Percentiles rank a stretch among this genome's conserved stretches.
Evolutionary conservation across 2,329 filamentous ascomycete genomes (phyloP).

Genomic region (Chrysoporthe cubensis): DNA sequence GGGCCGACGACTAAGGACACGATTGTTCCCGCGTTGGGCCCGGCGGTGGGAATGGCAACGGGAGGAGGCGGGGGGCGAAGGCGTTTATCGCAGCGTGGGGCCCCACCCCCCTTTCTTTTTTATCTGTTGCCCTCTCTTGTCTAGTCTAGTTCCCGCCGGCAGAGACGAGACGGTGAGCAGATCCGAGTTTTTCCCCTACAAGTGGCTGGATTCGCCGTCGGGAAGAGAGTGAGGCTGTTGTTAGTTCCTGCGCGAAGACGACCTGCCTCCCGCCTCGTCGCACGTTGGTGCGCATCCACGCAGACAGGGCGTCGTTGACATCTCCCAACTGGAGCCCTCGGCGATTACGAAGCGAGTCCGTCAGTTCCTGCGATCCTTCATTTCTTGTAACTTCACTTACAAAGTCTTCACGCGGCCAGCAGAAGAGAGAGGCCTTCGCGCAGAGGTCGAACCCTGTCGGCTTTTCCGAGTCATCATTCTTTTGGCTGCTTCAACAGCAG

Average conservation of each 20-base stretch:
- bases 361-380: not conserved
- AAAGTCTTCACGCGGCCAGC: not conserved
- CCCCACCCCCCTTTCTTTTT: not conserved
- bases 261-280: not conserved
- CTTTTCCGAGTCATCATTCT: not conserved
- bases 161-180: not conserved
- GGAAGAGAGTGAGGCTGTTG: too few relatives aligned
- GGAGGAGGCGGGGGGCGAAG: not conserved
- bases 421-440: not conserved
- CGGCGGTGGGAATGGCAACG: too few relatives aligned
- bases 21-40: constrained; percentile 5
- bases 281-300: not conserved
- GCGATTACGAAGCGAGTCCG: not conserved
- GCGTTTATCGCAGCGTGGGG: constrained; percentile 4
- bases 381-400: not conserved
- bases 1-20: not conserved
- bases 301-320: not conserved
- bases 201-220: not conserved
- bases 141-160: not conserved
- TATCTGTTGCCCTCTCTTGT: not conserved
- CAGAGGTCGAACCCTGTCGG: not conserved
- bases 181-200: not conserved
- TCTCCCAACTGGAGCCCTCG: not conserved
- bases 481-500: not conserved
- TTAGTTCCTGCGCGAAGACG: not conserved